Evolutionary conservation across 2,329 filamentous ascomycete genomes (phyloP).

Genomic region (Rutstroemia sp.): DNA sequence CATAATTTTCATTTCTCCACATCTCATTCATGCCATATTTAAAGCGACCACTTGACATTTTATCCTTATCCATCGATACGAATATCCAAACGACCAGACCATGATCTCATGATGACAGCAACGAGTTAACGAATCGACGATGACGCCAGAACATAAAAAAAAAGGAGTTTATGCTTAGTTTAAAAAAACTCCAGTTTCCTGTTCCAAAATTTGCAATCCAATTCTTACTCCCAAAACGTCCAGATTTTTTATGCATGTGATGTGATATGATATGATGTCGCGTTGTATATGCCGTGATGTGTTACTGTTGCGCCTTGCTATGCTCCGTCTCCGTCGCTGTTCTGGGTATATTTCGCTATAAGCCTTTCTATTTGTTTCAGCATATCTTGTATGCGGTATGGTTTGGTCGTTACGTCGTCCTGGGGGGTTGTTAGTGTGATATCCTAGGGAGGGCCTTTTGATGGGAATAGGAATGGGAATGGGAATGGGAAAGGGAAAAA

Average conservation of each 20-base stretch:
- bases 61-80: no score
- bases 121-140: background rate
- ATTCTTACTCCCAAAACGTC: background rate
- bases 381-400: constrained; percentile 21
- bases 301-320: background rate
- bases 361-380: constrained; percentile 18
- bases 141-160: background rate
- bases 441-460: no score
- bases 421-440: background rate
- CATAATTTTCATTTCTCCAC: background rate
- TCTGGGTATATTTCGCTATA: constrained; percentile 7
- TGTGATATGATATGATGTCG: background rate
- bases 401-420: constrained; percentile 24
- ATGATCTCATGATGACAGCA: background rate
- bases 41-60: background rate
- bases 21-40: background rate
- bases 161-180: background rate
- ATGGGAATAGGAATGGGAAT: no score
- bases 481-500: no score
- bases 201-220: background rate
- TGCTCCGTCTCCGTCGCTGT: background rate
- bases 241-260: background rate
- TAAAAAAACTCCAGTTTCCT: background rate
- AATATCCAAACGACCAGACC: no score
- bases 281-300: background rate